Evolutionary conservation across 2,329 filamentous ascomycete genomes (phyloP), one percentile per base, ranked within the genome.

Genomic region (Orbilia brochopaga): DNA sequence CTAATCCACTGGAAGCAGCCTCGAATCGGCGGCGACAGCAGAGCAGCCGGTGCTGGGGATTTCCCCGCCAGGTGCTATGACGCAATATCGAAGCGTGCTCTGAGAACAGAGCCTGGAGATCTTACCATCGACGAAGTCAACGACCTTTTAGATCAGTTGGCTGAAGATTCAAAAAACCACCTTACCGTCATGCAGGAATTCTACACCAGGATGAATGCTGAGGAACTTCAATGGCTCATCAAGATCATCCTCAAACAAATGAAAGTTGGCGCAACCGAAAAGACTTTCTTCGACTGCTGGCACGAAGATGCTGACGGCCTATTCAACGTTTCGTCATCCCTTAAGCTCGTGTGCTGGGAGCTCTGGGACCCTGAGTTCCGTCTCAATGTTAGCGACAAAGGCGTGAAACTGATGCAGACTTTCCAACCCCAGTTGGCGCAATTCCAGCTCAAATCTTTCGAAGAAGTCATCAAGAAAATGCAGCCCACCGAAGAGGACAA

Each of bases 391-490:
- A 87, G 37, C 89, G 87, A 92, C 58, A 85, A 87, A 0, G 88
- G 89, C 0, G 87, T 97, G 13, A 83, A 85, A 1, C 81, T 97
- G 35, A 96, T 97, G 91, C 89, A 94, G 77, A 97, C 92, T 78
- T 97, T 97, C 78, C 93, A 97, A 77, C 94, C 94, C 4, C 94
- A 97, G 79, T 84, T 99, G 37, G 94, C 94, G 2, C 90, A 94
- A 74, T 97, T 96, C 74, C 91, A 97, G 79, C 90, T 90, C 83
- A 85, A 90, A 35, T 87, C 88, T 0, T 91, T 96, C 91, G 61
- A 90, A 87, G 77, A 91, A 95, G 85, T 95, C 1, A 82, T 86
- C 17, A 87, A 84, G 61, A 65, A 81, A 50, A 85, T 88, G 80
- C 85, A 86, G 1, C 83, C 85, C 0, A 88, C 86, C 0, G 85